phyloP scores from a whole-genome alignment of 345 rosid genomes.

The Melaleuca alternifolia region DNA sequence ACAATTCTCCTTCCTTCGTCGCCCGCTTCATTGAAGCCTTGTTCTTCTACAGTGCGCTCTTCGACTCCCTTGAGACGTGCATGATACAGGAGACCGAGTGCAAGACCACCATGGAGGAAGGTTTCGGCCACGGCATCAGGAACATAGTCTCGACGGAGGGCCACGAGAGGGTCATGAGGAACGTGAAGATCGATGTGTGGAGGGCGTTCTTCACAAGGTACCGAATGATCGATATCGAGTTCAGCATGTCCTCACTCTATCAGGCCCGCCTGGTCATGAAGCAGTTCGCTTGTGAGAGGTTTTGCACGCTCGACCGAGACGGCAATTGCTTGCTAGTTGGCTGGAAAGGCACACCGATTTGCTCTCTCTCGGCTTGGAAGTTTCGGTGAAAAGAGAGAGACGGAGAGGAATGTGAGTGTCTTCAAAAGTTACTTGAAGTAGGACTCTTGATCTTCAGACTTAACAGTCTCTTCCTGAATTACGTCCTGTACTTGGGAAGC shows the following conservation, averaged over 20 bases:
- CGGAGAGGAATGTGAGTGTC: background rate
- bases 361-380: slow-evolving; percentile 37
- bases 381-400: slow-evolving; percentile 4
- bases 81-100: slow-evolving; percentile 4
- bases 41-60: slow-evolving; percentile 35
- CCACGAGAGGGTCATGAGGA: slow-evolving; percentile 16
- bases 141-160: slow-evolving; percentile 27
- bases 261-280: slow-evolving; percentile 25
- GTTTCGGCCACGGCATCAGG: slow-evolving; percentile 9
- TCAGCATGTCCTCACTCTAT: slow-evolving; percentile 23
- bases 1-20: slow-evolving; percentile 33
- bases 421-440: background rate
- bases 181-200: slow-evolving; percentile 39
- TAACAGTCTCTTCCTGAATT: background rate
- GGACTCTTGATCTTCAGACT: background rate
- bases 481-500: background rate
- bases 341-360: slow-evolving; percentile 41
- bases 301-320: slow-evolving; percentile 16
- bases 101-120: slow-evolving; percentile 2
- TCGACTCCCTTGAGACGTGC: slow-evolving; percentile 38
- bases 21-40: slow-evolving; percentile 38
- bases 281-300: slow-evolving; percentile 5
- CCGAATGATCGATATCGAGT: slow-evolving; percentile 34
- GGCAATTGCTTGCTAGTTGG: slow-evolving; percentile 23
- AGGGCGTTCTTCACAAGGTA: slow-evolving; percentile 32